These are phyloP conservation scores for Echinosphaeria canescens DNA, from an alignment of 2,329 filamentous ascomycete species.

Conservation along the genomic window DNA sequence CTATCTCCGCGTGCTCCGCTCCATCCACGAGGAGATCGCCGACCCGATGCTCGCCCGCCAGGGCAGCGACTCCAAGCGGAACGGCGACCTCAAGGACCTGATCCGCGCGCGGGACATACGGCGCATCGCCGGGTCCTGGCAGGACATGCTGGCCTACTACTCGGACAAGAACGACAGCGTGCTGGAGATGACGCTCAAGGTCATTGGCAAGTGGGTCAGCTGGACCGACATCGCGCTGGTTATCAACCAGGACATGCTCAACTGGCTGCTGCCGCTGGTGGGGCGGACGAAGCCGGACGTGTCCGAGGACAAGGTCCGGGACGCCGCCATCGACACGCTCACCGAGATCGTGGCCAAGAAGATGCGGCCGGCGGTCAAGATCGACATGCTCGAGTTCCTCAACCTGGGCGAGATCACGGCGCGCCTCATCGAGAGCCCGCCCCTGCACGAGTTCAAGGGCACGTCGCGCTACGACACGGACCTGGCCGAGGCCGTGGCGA, in stretches of 20 bases:
- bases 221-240: conserved; percentile 96
- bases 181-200: conserved; percentile 72
- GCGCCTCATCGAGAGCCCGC: conserved; percentile 67
- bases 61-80: conserved; percentile 59
- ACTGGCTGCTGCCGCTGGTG: conserved; percentile 66
- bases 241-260: conserved; percentile 75
- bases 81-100: conserved; percentile 78
- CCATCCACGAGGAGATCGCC: conserved; percentile 93
- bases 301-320: conserved; percentile 58
- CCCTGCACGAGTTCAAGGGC: conserved; percentile 55
- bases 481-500: conserved; percentile 83
- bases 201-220: conserved; percentile 94
- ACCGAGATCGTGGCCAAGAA: conserved; percentile 96
- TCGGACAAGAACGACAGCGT: conserved; percentile 45
- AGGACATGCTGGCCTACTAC: conserved; percentile 70
- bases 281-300: conserved; percentile 44
- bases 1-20: conserved; percentile 72
- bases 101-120: conserved; percentile 71
- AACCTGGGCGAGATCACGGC: conserved; percentile 71
- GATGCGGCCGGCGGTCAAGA: conserved; percentile 87
- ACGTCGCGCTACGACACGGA: conserved; percentile 88
- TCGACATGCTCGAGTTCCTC: conserved; percentile 79
- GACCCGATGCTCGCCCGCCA: conserved; percentile 72
- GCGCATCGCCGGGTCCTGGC: conserved; percentile 79
- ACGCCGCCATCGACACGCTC: conserved; percentile 84